These are phyloP conservation scores for Heterobasidion occidentale DNA, from an alignment of 1,284 basidiomycete species.

Conservation along the genomic window DNA sequence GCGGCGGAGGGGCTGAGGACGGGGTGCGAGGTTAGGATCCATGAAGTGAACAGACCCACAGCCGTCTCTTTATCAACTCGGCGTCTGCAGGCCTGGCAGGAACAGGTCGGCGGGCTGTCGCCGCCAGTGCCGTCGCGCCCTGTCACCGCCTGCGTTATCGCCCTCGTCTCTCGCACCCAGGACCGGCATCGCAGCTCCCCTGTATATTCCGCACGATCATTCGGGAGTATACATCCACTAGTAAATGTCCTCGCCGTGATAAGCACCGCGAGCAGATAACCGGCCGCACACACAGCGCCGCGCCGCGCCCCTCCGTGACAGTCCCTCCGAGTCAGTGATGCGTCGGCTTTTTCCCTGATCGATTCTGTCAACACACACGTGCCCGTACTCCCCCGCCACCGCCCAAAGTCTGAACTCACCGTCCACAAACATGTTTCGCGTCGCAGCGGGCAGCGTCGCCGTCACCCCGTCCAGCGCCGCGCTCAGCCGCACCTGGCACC, in stretches of 20 bases:
- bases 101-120: no score
- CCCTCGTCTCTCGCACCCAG: no score
- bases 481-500: constrained; percentile 81
- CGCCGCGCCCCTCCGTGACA: not conserved
- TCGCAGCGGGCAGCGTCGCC: constrained; percentile 85
- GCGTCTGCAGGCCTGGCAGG: no score
- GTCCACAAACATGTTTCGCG: constrained; percentile 96
- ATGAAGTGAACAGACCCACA: not conserved
- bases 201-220: no score
- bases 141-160: no score
- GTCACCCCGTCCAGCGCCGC: constrained; percentile 82
- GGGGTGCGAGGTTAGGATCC: not conserved
- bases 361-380: not conserved
- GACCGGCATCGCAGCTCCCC: no score
- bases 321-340: not conserved
- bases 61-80: no score
- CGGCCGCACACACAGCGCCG: not conserved
- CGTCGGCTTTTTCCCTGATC: constrained; percentile 12
- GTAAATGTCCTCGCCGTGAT: no score
- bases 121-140: no score
- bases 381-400: no score
- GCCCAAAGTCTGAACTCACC: constrained; percentile 42
- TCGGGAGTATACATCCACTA: no score
- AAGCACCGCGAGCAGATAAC: not conserved
- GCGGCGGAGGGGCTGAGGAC: constrained; percentile 7